These are phyloP conservation scores for Teunomyces aglyptinius DNA, from an alignment of 805 yeast genomes.

Conservation along the genomic window DNA sequence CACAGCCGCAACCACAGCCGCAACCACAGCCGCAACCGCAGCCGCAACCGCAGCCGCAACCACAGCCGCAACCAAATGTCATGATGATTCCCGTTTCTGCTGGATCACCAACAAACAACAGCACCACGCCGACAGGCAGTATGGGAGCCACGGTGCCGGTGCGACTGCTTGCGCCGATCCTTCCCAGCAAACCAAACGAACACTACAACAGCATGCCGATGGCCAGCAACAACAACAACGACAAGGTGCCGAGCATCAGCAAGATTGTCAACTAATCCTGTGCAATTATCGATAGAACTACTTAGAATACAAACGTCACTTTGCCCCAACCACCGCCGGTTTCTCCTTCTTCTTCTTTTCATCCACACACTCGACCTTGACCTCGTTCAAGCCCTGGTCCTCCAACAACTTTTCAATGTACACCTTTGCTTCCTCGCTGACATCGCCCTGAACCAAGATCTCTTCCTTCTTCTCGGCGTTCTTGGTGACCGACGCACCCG, in stretches of 20 bases:
- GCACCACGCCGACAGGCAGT: too few species aligned
- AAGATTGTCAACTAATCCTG: conserved; percentile 2
- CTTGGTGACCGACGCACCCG: conserved; percentile 91
- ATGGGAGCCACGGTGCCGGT: too few species aligned
- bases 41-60: conserved; percentile 2
- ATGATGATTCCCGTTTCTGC: conserved; percentile 1
- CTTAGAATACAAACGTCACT: background rate
- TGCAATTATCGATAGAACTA: background rate
- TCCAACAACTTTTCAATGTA: conserved; percentile 67
- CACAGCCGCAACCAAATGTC: background rate
- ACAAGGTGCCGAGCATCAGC: conserved; percentile 13
- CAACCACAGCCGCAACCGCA: too few species aligned
- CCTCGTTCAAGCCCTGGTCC: conserved; percentile 78
- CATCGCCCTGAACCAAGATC: conserved; percentile 91
- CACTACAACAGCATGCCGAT: conserved; percentile 8
- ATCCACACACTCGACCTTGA: conserved; percentile 85
- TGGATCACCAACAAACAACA: too few species aligned
- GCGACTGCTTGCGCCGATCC: background rate
- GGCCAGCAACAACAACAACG: conserved; percentile 1
- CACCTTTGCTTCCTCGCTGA: conserved; percentile 83
- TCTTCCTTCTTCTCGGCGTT: conserved; percentile 91
- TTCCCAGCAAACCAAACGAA: background rate
- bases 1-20: background rate
- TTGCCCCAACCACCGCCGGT: background rate
- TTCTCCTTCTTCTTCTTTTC: conserved; percentile 69